phyloP scores from a whole-genome alignment of 1,284 basidiomycete species.

The Clitocybe nebularis region DNA sequence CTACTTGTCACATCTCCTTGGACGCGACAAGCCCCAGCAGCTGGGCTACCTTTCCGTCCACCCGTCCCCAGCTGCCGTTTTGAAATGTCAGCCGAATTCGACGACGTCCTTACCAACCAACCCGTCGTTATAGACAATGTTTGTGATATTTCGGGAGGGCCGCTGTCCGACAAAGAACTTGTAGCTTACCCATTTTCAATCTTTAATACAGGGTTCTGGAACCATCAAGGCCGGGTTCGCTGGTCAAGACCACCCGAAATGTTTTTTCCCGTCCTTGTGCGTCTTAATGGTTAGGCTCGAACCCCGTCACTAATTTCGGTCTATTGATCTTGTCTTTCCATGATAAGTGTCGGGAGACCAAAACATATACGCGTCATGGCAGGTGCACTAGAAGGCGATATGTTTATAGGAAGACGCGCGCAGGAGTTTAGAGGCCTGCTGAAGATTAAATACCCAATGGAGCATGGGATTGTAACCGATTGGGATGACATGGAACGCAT shows the following conservation, averaged over 20 bases:
- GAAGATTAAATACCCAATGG: conserved; percentile 99
- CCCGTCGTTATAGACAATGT: conserved; percentile 97
- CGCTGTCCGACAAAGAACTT: conserved; percentile 16
- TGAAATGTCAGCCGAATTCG: conserved; percentile 77
- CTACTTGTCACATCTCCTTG: not conserved
- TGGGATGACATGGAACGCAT: conserved; percentile 99
- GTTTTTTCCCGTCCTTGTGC: conserved; percentile 97
- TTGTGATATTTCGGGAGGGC: conserved; percentile 18
- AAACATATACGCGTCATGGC: conserved; percentile 98
- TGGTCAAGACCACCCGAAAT: conserved; percentile 96
- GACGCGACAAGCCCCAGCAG: not conserved
- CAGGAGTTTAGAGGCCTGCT: conserved; percentile 92
- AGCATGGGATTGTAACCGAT: conserved; percentile 91
- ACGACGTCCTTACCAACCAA: conserved; percentile 89
- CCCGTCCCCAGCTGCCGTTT: not conserved
- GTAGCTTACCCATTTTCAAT: conserved; percentile 13
- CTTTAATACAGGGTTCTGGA: conserved; percentile 76
- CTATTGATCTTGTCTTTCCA: conserved; percentile 20
- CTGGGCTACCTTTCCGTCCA: not conserved
- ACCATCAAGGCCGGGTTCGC: conserved; percentile 98
- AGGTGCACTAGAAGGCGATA: conserved; percentile 87
- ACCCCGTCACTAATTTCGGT: conserved; percentile 22
- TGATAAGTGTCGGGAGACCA: conserved; percentile 82
- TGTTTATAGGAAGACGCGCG: conserved; percentile 90
- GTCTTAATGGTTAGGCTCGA: conserved; percentile 44